These are phyloP conservation scores for Mycena olivaceomarginata DNA, from an alignment of 768 basidiomycete genomes.

Conservation along the genomic window DNA sequence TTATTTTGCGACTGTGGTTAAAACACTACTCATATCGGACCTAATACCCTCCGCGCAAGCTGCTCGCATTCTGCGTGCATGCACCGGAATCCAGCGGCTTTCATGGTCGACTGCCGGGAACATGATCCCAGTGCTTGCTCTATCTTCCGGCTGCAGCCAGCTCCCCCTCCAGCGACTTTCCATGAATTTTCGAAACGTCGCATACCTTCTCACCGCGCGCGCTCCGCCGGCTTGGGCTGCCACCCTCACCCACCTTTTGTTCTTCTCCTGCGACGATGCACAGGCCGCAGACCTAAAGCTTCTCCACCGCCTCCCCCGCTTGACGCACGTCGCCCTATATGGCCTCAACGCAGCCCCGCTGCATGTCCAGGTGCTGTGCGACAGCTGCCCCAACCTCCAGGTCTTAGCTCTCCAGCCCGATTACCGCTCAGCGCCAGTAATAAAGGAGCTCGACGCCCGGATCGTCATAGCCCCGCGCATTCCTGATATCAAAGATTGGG, in stretches of 20 bases:
- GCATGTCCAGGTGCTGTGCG: neutral
- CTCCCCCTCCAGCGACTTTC: neutral
- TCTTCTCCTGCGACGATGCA: neutral
- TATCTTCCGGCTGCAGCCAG: neutral
- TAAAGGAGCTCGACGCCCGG: too few relatives aligned
- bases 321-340: conserved; percentile 27
- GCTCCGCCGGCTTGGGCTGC: neutral
- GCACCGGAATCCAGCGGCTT: neutral
- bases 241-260: neutral
- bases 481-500: too few relatives aligned
- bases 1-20: neutral
- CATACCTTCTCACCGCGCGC: neutral
- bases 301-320: conserved; percentile 14
- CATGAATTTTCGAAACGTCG: neutral
- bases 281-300: neutral
- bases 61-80: neutral
- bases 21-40: neutral
- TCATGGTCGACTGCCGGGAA: neutral
- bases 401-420: neutral
- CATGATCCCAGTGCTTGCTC: neutral
- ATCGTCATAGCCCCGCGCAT: too few relatives aligned
- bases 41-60: too few relatives aligned
- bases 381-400: conserved; percentile 6
- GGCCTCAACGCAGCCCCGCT: neutral
- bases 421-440: too few relatives aligned